Percentiles rank a stretch among this genome's conserved stretches.
Conservation (phyloP, 768 basidiomycete genomes). For the Dictyophora rubrovolvata region DNA sequence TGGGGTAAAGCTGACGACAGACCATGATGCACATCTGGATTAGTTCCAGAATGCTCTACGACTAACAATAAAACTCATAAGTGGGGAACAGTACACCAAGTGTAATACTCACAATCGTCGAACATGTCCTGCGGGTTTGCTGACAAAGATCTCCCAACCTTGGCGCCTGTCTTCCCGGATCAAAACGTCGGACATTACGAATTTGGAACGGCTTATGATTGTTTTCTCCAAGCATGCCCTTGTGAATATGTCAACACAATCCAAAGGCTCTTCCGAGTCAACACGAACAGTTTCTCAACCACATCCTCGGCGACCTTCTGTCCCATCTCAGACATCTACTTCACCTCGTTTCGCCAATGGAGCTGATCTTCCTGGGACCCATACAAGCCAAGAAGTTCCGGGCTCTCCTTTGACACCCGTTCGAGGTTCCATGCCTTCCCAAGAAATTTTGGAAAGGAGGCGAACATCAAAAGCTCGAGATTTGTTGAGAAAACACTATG, state of each 20-base stretch:
- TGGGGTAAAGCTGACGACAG: slow-evolving; percentile 36
- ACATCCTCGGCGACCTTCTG: neutral
- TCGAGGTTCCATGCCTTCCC: neutral
- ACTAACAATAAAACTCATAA: slow-evolving; percentile 35
- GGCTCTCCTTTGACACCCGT: slow-evolving; percentile 4
- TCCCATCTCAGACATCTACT: neutral
- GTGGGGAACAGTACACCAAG: neutral
- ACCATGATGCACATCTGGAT: slow-evolving; percentile 29
- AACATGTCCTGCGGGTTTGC: slow-evolving; percentile 21
- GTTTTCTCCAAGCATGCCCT: no score
- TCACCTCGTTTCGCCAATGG: neutral
- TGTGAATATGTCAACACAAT: no score
- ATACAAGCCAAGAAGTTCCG: neutral
- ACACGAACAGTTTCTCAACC: neutral
- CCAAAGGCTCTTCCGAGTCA: no score
- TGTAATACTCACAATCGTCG: slow-evolving; percentile 29
- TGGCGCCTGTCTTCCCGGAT: neutral
- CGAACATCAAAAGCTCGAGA: slow-evolving; percentile 42
- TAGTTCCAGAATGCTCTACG: slow-evolving; percentile 71
- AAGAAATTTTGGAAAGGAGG: slow-evolving; percentile 1
- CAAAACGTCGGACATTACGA: neutral
- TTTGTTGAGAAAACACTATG: slow-evolving; percentile 78
- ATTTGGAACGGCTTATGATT: neutral
- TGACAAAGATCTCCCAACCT: neutral
- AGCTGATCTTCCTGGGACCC: slow-evolving; percentile 2